Conservation (phyloP, 140 eudicot genomes). For the Cichorium intybus region DNA sequence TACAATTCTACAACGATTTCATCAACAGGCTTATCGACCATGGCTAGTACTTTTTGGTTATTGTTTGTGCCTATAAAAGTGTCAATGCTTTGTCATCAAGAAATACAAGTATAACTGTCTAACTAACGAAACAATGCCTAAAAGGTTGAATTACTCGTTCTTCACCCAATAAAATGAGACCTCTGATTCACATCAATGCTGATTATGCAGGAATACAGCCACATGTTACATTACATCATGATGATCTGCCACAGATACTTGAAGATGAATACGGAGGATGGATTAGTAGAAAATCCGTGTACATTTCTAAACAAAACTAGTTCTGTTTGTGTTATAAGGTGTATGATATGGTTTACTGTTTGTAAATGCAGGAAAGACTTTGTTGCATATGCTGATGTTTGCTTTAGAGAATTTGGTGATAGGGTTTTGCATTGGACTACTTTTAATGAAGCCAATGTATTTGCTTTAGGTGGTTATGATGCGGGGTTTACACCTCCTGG, state of each 20-base stretch:
- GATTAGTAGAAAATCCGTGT: conserved; percentile 51
- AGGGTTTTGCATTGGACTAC: conserved; percentile 74
- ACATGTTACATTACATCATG: conserved; percentile 58
- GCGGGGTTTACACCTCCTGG: conserved; percentile 45
- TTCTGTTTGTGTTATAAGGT: background rate
- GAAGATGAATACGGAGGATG: conserved; percentile 86
- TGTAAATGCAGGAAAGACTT: conserved; percentile 58
- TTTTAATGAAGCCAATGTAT: conserved; percentile 58
- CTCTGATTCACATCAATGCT: background rate
- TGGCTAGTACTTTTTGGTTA: too few species aligned
- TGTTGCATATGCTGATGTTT: conserved; percentile 55
- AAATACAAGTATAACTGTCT: background rate
- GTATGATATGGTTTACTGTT: background rate
- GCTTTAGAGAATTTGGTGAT: conserved; percentile 82
- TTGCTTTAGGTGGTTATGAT: conserved; percentile 49
- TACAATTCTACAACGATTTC: conserved; percentile 47
- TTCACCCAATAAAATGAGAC: background rate
- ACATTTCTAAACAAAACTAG: conserved; percentile 5
- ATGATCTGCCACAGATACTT: conserved; percentile 67
- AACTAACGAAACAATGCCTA: background rate
- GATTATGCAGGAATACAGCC: conserved; percentile 67
- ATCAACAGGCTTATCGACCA: conserved; percentile 43
- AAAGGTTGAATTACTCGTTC: background rate
- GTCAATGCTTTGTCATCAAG: too few species aligned
- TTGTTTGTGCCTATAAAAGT: background rate